A percentile compares a stretch with the other conserved stretches of the same genome.
Evolutionary conservation across 2,329 filamentous ascomycete species (phyloP).

Genomic region (Aspergillus unguis): DNA sequence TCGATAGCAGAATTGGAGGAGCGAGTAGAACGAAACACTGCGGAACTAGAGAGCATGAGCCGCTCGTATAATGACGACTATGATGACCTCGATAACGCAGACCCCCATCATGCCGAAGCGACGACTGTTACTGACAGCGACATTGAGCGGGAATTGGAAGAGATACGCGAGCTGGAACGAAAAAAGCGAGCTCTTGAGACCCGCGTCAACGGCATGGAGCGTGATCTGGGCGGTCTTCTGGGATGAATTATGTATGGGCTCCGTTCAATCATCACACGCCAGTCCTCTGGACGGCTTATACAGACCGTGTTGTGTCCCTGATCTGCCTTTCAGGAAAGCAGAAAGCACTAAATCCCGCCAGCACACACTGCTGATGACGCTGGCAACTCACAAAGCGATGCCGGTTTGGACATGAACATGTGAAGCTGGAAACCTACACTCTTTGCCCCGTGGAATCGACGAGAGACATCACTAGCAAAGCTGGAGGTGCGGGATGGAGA

Average conservation of each 20-base stretch:
- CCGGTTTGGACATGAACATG: too few species aligned
- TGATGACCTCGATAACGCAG: slow-evolving; percentile 51
- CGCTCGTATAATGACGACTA: slow-evolving; percentile 53
- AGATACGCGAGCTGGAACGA: slow-evolving; percentile 60
- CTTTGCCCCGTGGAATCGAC: too few species aligned
- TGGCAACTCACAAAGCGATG: too few species aligned
- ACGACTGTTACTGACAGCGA: slow-evolving; percentile 42
- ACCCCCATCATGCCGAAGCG: slow-evolving; percentile 20
- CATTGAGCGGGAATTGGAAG: slow-evolving; percentile 47
- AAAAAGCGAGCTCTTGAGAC: slow-evolving; percentile 62
- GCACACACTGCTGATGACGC: background rate
- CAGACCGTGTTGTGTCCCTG: background rate
- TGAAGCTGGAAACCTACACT: too few species aligned
- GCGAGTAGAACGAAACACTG: slow-evolving; percentile 71
- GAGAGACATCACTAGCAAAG: too few species aligned
- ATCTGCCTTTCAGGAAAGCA: background rate
- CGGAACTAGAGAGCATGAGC: slow-evolving; percentile 71
- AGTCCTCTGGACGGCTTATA: too few species aligned
- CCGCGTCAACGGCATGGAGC: slow-evolving; percentile 65
- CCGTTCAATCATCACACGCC: background rate
- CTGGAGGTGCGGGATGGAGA: too few species aligned
- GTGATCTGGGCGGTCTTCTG: slow-evolving; percentile 62
- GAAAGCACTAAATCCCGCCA: background rate
- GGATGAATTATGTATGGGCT: slow-evolving; percentile 36
- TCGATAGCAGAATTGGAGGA: slow-evolving; percentile 79